Evolutionary conservation across 129 eudicot genomes (phyloP), one percentile per base, ranked within the genome.

Genomic region (Lactuca saligna): DNA sequence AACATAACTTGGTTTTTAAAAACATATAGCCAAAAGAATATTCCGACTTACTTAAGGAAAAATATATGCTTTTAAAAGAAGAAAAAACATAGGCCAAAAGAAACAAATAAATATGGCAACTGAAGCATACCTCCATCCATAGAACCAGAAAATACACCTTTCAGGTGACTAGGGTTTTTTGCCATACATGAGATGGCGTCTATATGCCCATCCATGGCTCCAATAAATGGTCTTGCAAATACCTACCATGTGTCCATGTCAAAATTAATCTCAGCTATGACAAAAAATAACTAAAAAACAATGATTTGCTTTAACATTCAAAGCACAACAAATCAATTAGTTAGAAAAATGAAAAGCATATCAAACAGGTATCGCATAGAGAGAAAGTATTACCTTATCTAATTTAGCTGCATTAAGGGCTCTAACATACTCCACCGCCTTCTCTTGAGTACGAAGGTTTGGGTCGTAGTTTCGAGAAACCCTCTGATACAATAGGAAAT

Each of bases 391-490:
- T 50, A 91, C 98, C 95, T 93, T 89, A 17, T 93, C 98, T 20
- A 89, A 80, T 61, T 93, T 93, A 37, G 96, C 95, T 3, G 98
- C 96, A 81, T 86, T 93, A 35, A 93, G 86, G 59, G 98, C 98
- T 60, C 98, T 84, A 61, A 84, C 95, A 78, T 93, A 93, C 69
- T 93, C 98, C n/a, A 81, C 86, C 0, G 95, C 95, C 76, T 93
- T 93, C 76, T 89, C 98, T 82, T 93, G 98, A n/a, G 88, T 17
- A 7, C 98, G 81, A 57, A 93, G 89, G 17, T 33, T 86, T 1
- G 98, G 98, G 44, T 86, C 91, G 72, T 71, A 93, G 69, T 86
- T 89, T 33, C 90, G 79, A 66, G 83, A 87, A 51, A 91, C 97
- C 79, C 95, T 87, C 97, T 91, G 73, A 50, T 50, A 57, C 61